Evolutionary conservation across 1,284 basidiomycete genomes (phyloP), one percentile per base, ranked within the genome.

Genomic region (Puccinia horiana): DNA sequence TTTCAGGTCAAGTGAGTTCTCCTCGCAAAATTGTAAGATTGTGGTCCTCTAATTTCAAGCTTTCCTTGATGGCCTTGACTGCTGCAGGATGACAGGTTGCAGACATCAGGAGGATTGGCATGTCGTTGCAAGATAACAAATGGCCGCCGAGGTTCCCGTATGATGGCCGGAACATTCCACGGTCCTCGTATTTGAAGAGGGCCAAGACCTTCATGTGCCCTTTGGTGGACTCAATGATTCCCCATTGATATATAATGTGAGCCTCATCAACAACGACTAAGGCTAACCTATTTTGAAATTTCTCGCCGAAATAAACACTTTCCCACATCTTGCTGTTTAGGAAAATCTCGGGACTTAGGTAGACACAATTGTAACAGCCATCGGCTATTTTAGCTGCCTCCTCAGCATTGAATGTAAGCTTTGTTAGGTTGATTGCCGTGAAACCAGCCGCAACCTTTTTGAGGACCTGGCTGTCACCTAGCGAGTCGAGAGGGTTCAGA

Each of bases 281-380:
- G 35, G 40, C 65, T 35, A 35, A 42, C n/a, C 65, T 9, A 37
- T 69, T 37, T n/a, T 72, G 69, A n/a, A 72, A 72, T 3, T 9
- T n/a, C 3, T 8, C 8, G 44, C 44, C 42, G 37, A 72, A 29
- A 44, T 72, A 72, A 29, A 72, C 69, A 12, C 12, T 12, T 2
- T 26, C 12, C 3, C 8, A 72, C 9, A 9, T 11, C 37, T 9
- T 42, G 69, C 40, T 72, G 69, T 72, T 72, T 8, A 72, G 8
- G n/a, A 72, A 72, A 6, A 72, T n/a, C n/a, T 72, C 69, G 2
- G 69, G 69, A n/a, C 69, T 72, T 6, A 63, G n/a, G 26, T 63
- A 63, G 2, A 63, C 23, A 20, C 16, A 63, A n/a, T 63, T 63
- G 4, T 63, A 63, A 5, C 16, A 5, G 35, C 67, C 67, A 29